Evolutionary conservation across 78 protist genomes (phyloP), one percentile per base, ranked within the genome.

Genomic region (Emiliania huxleyi): DNA sequence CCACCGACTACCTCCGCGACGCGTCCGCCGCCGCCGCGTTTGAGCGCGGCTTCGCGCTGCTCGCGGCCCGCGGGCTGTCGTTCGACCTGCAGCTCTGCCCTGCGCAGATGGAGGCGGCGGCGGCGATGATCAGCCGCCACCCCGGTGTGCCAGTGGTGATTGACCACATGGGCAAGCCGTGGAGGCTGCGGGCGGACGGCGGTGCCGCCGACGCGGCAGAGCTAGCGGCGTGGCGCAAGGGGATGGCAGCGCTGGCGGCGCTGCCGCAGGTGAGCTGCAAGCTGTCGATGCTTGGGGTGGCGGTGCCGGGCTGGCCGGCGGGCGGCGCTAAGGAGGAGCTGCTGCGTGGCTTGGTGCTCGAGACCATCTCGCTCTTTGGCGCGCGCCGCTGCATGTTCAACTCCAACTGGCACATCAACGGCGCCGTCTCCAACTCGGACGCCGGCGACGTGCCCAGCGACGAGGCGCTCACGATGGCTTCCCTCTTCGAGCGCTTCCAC

Each of bases 51-150:
- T 37, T 71, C 18, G 43, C 43, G 12, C 42, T 35, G 18, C 81
- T 71, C 42, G 81, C 81, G 37, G 33, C 8, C 11, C 81, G 42
- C 81, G 42, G 42, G 2, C 81, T 71, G 29, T n/a, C 42, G 40
- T 71, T 71, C 42, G 81, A 71, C 81, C 81, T 71, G 43, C 81
- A 71, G 81, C n/a, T 35, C 81, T 26, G 42, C 42, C 81, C 81
- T 35, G 75, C 75, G 37, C 75, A 69, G n/a, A 35, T 71, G 43
- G 40, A 35, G 35, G 81, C 81, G 42, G 81, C 81, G 42, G 81
- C 81, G 5, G 81, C 37, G 18, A 4, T 71, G 44, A 33, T 26
- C 18, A 19, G 29, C 42, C 35, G 42, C 29, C 42, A 71, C 42
- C 43, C 81, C 19, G 42, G 1, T 12, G 44, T 71, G 44, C 42